Base-by-base conservation (phyloP, 2,329 filamentous ascomycete genomes). In the Colletotrichum sublineola region DNA sequence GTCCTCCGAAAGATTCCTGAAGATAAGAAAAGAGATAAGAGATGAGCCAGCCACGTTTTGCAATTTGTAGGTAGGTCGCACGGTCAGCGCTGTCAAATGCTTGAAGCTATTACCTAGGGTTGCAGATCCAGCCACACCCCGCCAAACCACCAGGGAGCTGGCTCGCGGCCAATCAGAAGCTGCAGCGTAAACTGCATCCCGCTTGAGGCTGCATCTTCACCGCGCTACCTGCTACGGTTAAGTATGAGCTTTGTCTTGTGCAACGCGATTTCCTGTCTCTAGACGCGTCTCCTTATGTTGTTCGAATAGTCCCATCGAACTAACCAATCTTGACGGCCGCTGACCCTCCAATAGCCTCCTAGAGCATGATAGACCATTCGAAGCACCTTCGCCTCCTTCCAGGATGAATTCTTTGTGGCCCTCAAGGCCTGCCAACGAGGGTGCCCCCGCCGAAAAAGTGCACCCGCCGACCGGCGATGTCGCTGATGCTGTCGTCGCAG, bases 331-430 rank as follows among this genome's bases (percentile, higher is more conserved):
- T 11, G 9, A 44, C 44, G 42, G n/a, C 36, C 40, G 33, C 38
- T n/a, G 18, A 33, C 42, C 55, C 31, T 48, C 36, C 38, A n/a
- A 42, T 38, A 63, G 52, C 33, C 18, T 53, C 20, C 12, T 20
- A 55, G 69, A 71, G 69, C 69, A 68, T 63, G 69, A 63, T 38
- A 71, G 29, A 57, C 44, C 50, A 56, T 38, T 31, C 64, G 52
- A 52, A 29, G 24, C 31, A 63, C 64, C 57, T 52, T 50, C 50
- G 36, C 52, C 62, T 72, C 55, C 66, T 53, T 46, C 48, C 79
- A 83, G 74, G 75, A 86, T 87, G 85, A 86, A 84, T 77, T 83
- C 81, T 75, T 76, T 83, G 74, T 85, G 84, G 84, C 74, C 82
- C 71, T 80, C 83, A 64, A 81, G 78, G 78, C 75, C 81, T 65